These are phyloP conservation scores for Tricholoma saponaceum DNA, from an alignment of 768 basidiomycete genomes.

Conservation along the genomic window DNA sequence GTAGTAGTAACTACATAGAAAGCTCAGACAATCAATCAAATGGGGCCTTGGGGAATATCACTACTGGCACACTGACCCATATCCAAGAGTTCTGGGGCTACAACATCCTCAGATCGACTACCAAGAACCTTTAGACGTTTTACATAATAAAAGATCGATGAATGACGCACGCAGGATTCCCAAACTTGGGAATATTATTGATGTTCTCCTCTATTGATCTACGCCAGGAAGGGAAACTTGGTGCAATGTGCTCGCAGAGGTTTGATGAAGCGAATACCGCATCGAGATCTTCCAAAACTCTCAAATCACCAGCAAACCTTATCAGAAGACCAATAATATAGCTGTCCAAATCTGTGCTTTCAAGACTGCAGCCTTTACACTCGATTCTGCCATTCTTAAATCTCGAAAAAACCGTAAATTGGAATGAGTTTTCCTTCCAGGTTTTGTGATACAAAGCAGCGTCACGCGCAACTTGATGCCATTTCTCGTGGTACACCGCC, in stretches of 20 bases:
- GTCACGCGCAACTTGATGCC: neutral
- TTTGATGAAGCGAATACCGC: neutral
- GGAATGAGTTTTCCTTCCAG: neutral
- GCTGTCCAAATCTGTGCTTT: neutral
- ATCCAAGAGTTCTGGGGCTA: neutral
- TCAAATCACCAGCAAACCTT: neutral
- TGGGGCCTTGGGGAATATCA: neutral
- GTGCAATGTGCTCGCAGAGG: neutral
- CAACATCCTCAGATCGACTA: neutral
- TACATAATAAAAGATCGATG: neutral
- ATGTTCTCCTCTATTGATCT: neutral
- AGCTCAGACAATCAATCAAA: neutral
- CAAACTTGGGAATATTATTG: neutral
- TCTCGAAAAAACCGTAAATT: no score
- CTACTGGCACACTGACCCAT: no score
- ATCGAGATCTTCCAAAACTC: neutral
- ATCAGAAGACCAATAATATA: neutral
- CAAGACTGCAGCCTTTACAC: neutral
- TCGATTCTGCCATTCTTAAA: neutral
- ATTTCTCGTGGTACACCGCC: neutral
- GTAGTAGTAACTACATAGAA: conserved; percentile 1
- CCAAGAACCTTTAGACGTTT: neutral
- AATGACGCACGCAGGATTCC: neutral
- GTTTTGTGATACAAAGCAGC: neutral
- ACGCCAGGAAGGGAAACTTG: neutral